Percentiles rank a stretch among this genome's conserved stretches.
These are phyloP conservation scores for Ogataea kodamae DNA, from an alignment of 805 yeast species.

Conservation along the genomic window DNA sequence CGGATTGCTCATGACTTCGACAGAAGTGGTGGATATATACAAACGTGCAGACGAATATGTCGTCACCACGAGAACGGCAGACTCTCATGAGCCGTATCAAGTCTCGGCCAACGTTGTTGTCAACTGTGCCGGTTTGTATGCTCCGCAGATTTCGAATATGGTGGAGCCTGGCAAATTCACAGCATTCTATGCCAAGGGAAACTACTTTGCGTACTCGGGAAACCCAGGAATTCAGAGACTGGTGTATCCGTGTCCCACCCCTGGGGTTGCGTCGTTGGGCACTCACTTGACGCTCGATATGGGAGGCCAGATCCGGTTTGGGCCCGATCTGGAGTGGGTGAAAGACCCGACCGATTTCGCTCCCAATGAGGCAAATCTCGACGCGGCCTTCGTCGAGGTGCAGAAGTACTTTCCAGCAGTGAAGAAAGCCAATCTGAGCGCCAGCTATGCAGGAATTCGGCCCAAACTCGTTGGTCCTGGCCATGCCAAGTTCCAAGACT, in stretches of 20 bases:
- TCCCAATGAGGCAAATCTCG: conserved; percentile 47
- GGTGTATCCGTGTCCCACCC: conserved; percentile 79
- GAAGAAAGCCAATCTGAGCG: conserved; percentile 46
- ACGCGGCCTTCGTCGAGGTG: conserved; percentile 57
- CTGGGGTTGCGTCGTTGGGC: conserved; percentile 71
- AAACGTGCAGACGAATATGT: conserved; percentile 32
- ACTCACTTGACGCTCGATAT: conserved; percentile 83
- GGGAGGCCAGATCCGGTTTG: conserved; percentile 76
- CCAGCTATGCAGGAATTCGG: conserved; percentile 78
- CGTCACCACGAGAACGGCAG: conserved; percentile 30
- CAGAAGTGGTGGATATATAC: conserved; percentile 47
- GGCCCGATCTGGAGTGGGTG: conserved; percentile 88
- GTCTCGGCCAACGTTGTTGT: conserved; percentile 57
- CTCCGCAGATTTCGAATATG: conserved; percentile 68
- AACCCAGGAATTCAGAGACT: conserved; percentile 48
- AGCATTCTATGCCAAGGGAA: conserved; percentile 79
- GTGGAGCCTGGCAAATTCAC: conserved; percentile 56
- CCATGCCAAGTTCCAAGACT: conserved; percentile 58
- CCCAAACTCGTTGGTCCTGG: conserved; percentile 63
- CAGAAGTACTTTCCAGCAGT: conserved; percentile 61
- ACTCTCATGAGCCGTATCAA: conserved; percentile 33
- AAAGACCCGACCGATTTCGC: conserved; percentile 43
- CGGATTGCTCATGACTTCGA: conserved; percentile 63
- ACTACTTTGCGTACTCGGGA: conserved; percentile 55
- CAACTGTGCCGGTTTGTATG: conserved; percentile 78